These are phyloP conservation scores for Zasmidium angulare DNA, from an alignment of 2,329 filamentous ascomycete species.

Conservation along the genomic window DNA sequence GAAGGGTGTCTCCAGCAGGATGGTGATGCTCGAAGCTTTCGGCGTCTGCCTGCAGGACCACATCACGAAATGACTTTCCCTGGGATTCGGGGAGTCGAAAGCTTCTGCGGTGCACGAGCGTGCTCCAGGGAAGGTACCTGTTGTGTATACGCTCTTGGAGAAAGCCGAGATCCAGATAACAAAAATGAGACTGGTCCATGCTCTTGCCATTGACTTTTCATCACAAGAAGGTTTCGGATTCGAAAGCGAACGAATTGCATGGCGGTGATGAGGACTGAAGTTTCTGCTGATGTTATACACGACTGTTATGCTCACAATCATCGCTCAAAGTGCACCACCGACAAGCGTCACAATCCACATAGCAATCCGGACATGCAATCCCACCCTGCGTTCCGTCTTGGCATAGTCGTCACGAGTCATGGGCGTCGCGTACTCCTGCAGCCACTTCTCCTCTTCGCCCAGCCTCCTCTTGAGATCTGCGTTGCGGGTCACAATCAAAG, in stretches of 20 bases:
- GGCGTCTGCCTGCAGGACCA: too few relatives aligned
- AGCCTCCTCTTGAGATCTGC: conserved; percentile 68
- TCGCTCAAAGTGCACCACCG: conserved; percentile 74
- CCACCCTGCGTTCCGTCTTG: conserved; percentile 77
- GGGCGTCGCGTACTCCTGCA: conserved; percentile 70
- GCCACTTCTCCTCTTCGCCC: conserved; percentile 75
- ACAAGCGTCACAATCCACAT: conserved; percentile 91
- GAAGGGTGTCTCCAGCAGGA: too few relatives aligned
- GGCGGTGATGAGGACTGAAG: too few relatives aligned
- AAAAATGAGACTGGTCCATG: neutral
- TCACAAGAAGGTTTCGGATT: too few relatives aligned
- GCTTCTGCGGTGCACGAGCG: neutral
- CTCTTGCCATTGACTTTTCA: too few relatives aligned
- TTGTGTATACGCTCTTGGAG: neutral
- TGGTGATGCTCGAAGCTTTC: too few relatives aligned
- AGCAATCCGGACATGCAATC: conserved; percentile 78
- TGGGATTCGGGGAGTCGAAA: too few relatives aligned
- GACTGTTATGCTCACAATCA: neutral
- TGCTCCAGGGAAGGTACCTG: neutral
- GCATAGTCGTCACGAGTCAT: conserved; percentile 78
- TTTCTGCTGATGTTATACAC: too few relatives aligned
- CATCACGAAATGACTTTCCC: too few relatives aligned
- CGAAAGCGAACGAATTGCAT: too few relatives aligned
- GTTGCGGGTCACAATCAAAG: conserved; percentile 79
- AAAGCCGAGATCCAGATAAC: neutral